Base-by-base conservation (phyloP, 1,139 yeast species). In the Pichia sp. region DNA sequence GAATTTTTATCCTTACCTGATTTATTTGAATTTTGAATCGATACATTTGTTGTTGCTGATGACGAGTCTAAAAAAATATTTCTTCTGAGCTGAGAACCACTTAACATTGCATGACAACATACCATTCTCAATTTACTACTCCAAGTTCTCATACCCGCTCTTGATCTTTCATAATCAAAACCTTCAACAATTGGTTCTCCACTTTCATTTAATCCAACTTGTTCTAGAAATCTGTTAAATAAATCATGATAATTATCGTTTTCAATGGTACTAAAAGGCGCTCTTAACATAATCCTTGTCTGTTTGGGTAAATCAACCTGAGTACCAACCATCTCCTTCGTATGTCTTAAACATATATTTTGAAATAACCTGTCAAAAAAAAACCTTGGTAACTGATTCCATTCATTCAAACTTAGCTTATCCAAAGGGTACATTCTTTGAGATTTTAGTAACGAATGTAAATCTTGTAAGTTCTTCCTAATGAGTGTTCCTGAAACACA, bases 401-500 rank as follows among this genome's bases (percentile, higher is more conserved):
- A 54, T 7, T 56, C 57, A 50, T 69, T 70, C 61, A 45, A 62
- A 46, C 47, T 65, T 30, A 55, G 45, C 28, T 34, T 61, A 40
- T 68, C 71, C 52, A 87, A 85, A 0, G 97, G 97, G 44, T 72
- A 72, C 32, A 79, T 65, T 52, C 83, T 73, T 53, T 89, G 67
- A 59, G 87, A 90, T 25, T 78, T 74, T 37, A 89, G 63, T 7
- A 88, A 73, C 0, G 95, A 84, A 48, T 76, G 80, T 49, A 89
- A 69, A 65, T 90, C 96, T 43, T 70, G 68, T 50, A 86, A 67
- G 42, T 77, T 72, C 55, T 78, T 79, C 54, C 81, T 79, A 9
- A 89, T 84, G 0, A 97, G 95, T 0, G 98, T 92, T 6, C 98
- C 98, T 0, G 96, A 86, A 0, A 89, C 96, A 7, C 96, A 96